Conservation (phyloP, 139 green algal species). For the Zygnema circumcarinatum region DNA sequence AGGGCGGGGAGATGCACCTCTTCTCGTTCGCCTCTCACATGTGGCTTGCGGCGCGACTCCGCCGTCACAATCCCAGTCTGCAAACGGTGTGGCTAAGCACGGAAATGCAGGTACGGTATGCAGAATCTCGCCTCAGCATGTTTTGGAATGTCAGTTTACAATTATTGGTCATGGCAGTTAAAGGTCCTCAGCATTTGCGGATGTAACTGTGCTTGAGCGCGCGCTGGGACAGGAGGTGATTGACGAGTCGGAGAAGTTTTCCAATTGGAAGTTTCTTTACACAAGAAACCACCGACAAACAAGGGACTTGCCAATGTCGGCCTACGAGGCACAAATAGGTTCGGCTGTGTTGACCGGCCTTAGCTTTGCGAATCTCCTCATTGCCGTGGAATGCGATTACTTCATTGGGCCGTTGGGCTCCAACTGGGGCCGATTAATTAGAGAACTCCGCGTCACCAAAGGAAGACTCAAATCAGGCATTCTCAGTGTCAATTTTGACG, state of each 20-base stretch:
- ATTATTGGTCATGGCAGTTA: no score
- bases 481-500: background rate
- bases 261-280: slow-evolving; percentile 49
- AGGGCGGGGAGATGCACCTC: slow-evolving; percentile 18
- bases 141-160: background rate
- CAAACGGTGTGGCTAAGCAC: slow-evolving; percentile 28
- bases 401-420: slow-evolving; percentile 31
- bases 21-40: slow-evolving; percentile 31
- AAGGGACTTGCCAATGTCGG: background rate
- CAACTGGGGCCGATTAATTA: slow-evolving; percentile 47
- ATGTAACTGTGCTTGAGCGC: no score
- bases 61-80: slow-evolving; percentile 5
- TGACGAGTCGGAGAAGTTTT: slow-evolving; percentile 10
- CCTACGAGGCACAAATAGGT: slow-evolving; percentile 18
- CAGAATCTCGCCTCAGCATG: background rate
- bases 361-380: slow-evolving; percentile 48
- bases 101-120: slow-evolving; percentile 20
- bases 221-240: slow-evolving; percentile 9
- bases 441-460: slow-evolving; percentile 43
- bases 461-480: slow-evolving; percentile 17
- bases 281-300: slow-evolving; percentile 27
- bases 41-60: slow-evolving; percentile 25
- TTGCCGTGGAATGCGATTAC: slow-evolving; percentile 49
- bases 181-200: no score
- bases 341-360: background rate